Evolutionary conservation across 2,329 filamentous ascomycete genomes (phyloP).

Genomic region (Aspergillus luchuensis): DNA sequence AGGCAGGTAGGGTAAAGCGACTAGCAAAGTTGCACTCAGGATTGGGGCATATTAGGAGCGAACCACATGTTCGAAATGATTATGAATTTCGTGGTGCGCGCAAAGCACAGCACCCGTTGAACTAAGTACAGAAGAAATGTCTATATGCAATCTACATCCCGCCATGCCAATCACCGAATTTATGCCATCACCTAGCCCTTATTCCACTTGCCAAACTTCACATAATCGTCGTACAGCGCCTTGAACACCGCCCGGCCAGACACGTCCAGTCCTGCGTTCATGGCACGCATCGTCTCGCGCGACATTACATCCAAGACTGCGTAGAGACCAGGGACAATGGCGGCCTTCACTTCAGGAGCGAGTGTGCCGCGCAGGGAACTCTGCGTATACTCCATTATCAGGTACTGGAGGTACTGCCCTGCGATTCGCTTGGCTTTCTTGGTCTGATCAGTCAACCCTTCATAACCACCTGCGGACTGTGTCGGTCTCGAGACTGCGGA

Average conservation of each 20-base stretch:
- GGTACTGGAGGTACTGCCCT: conserved; percentile 59
- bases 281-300: conserved; percentile 50
- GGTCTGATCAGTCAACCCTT: conserved; percentile 59
- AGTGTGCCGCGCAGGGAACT: conserved; percentile 55
- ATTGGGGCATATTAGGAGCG: too few species aligned
- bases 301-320: conserved; percentile 57
- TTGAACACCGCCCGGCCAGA: conserved; percentile 57
- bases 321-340: conserved; percentile 55
- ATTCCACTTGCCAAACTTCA: conserved; percentile 51
- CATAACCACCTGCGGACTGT: conserved; percentile 38
- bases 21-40: too few species aligned
- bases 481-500: conserved; percentile 52
- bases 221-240: conserved; percentile 56
- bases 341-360: conserved; percentile 55
- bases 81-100: too few species aligned
- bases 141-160: not conserved
- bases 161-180: not conserved
- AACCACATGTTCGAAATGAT: too few species aligned
- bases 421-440: conserved; percentile 61
- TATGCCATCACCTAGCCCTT: conserved; percentile 36
- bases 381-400: conserved; percentile 60
- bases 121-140: conserved; percentile 1
- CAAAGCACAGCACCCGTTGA: too few species aligned
- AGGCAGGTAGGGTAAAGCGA: too few species aligned
- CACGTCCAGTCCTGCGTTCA: conserved; percentile 56